phyloP scores from a whole-genome alignment of 345 rosid genomes.

The Geranium brycei region DNA sequence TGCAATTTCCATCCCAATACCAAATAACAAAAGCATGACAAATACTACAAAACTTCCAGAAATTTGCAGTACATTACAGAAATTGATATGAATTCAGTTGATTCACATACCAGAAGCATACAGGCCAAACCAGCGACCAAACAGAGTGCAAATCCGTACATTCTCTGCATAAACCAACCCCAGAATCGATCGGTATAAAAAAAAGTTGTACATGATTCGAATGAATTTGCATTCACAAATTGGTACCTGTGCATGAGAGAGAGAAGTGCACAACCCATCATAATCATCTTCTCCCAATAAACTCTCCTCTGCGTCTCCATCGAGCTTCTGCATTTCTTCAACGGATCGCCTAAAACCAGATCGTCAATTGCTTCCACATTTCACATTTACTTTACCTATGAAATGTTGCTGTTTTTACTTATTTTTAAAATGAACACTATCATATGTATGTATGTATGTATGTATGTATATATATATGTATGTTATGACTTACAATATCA shows the following conservation, averaged over 20 bases:
- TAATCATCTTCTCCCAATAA: conserved; percentile 26
- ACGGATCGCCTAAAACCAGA: not conserved
- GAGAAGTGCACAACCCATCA: conserved; percentile 46
- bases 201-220: too few relatives aligned
- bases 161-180: conserved; percentile 30
- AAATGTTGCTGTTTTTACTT: too few relatives aligned
- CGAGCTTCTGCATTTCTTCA: conserved; percentile 40
- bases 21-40: not conserved
- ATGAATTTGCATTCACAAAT: too few relatives aligned
- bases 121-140: conserved; percentile 47
- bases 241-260: conserved; percentile 55
- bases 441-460: too few relatives aligned
- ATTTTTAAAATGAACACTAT: too few relatives aligned
- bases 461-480: too few relatives aligned
- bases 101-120: conserved; percentile 60
- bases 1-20: too few relatives aligned
- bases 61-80: not conserved
- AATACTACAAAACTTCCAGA: not conserved
- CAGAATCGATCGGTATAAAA: too few relatives aligned
- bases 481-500: too few relatives aligned
- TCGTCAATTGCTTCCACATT: not conserved
- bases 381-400: too few relatives aligned
- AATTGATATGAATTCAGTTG: not conserved
- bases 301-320: conserved; percentile 28
- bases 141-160: conserved; percentile 61